Evolutionary conservation across 2,329 filamentous ascomycete species (phyloP).

Genomic region (Tolypocladium guangdongense): DNA sequence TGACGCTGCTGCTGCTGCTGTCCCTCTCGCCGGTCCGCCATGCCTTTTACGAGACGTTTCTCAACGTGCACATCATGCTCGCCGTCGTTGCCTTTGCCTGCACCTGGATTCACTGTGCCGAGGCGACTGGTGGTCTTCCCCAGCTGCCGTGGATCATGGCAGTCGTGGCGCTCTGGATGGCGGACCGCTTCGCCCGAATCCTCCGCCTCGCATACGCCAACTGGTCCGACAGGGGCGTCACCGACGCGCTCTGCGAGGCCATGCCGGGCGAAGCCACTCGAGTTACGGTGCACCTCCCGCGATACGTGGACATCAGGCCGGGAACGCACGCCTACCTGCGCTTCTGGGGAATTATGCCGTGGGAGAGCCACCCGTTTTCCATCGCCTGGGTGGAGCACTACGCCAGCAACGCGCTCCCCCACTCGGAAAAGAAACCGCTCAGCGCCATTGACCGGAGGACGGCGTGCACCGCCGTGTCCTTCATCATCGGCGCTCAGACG

Average conservation of each 20-base stretch:
- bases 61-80: conserved; percentile 73
- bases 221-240: conserved; percentile 46
- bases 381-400: conserved; percentile 61
- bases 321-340: conserved; percentile 69
- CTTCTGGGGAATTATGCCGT: conserved; percentile 52
- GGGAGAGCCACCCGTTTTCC: conserved; percentile 71
- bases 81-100: conserved; percentile 57
- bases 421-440: conserved; percentile 29
- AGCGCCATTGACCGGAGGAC: conserved; percentile 27
- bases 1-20: conserved; percentile 56
- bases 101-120: conserved; percentile 68
- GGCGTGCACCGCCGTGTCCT: conserved; percentile 53
- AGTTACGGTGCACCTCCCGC: conserved; percentile 59
- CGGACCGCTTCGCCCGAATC: conserved; percentile 57
- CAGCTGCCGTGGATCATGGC: conserved; percentile 67
- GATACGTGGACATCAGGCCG: conserved; percentile 53
- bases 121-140: conserved; percentile 55
- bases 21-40: conserved; percentile 75
- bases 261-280: conserved; percentile 60
- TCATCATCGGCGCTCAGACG: conserved; percentile 78
- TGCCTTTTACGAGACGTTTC: conserved; percentile 94
- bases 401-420: conserved; percentile 25
- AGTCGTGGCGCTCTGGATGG: conserved; percentile 65
- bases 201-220: conserved; percentile 56
- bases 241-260: conserved; percentile 54